Evolutionary conservation across 106 monocot species (phyloP), one percentile per base, ranked within the genome.

Genomic region (Dioscorea alata): DNA sequence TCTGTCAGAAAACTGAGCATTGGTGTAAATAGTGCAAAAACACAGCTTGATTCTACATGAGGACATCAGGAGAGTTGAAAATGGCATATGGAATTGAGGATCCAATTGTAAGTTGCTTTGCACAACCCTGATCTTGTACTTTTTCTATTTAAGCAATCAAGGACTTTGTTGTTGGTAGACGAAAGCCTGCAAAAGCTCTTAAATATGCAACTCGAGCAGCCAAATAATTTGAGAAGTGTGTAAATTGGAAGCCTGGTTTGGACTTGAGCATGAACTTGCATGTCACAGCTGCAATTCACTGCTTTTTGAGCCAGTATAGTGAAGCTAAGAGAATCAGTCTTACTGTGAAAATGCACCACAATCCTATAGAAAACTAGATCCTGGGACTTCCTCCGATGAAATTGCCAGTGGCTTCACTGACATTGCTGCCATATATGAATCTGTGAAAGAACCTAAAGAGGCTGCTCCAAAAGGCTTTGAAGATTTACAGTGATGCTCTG

Each of bases 221-320:
- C 31, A 82, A 75, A 64, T 74, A 74, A 15, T 87, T 87, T n/a
- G 83, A 87, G 70, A 79, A 50, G 56, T 74, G 57, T 42, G 58
- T 74, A 8, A 50, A 56, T 67, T 68, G 59, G 18, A 73, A 76
- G 12, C 80, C 83, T 17, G 71, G 22, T 50, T 79, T 86, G 74
- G 83, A 83, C 35, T 51, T 80, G 48, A 74, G 74, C 23, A 83
- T 80, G 83, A 70, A 68, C 50, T 33, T 87, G 63, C 83, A 87
- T 72, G 74, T 83, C 50, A 64, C 76, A 50, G 80, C 83, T 5
- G 76, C 83, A 68, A 83, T 83, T 31, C 73, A 77, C 54, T 80
- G 87, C 65, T 74, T 53, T 25, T 66, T 83, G 34, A 74, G 74
- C 6, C 66, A 80, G 52, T 83, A 64, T 20, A 42, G 34, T 21